These are phyloP conservation scores for Cucumis melo DNA, from an alignment of 306 rosid genomes.

Conservation along the genomic window DNA sequence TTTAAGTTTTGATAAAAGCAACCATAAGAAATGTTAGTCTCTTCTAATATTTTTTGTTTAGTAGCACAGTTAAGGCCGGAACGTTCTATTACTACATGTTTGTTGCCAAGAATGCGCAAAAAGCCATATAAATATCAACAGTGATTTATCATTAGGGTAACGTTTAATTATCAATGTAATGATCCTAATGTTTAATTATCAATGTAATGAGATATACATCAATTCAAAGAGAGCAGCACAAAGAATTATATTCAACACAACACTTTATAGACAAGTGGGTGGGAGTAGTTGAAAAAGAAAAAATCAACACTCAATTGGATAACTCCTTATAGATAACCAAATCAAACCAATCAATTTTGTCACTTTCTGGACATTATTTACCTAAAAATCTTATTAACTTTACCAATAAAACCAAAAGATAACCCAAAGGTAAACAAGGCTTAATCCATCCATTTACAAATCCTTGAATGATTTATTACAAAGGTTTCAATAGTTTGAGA, in stretches of 20 bases:
- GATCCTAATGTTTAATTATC: neutral
- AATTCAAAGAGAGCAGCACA: neutral
- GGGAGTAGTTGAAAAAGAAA: neutral
- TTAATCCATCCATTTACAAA: neutral
- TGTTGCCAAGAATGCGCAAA: neutral
- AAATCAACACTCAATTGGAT: neutral
- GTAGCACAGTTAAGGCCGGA: too few species aligned
- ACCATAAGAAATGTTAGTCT: too few species aligned
- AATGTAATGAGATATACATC: neutral
- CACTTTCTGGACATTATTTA: neutral
- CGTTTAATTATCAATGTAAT: neutral
- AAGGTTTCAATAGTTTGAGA: neutral
- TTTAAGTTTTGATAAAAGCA: neutral
- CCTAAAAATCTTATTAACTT: neutral
- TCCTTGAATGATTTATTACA: neutral
- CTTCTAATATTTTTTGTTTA: too few species aligned
- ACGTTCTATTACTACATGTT: too few species aligned
- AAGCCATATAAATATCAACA: neutral
- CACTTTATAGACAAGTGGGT: neutral
- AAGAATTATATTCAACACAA: neutral
- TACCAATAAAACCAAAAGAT: neutral
- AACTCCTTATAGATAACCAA: constrained; percentile 2
- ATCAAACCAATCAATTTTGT: neutral
- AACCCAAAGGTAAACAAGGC: neutral
- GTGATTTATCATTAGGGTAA: neutral